Conservation (phyloP, 2,329 filamentous ascomycete genomes). For the Coniochaeta prunicola region DNA sequence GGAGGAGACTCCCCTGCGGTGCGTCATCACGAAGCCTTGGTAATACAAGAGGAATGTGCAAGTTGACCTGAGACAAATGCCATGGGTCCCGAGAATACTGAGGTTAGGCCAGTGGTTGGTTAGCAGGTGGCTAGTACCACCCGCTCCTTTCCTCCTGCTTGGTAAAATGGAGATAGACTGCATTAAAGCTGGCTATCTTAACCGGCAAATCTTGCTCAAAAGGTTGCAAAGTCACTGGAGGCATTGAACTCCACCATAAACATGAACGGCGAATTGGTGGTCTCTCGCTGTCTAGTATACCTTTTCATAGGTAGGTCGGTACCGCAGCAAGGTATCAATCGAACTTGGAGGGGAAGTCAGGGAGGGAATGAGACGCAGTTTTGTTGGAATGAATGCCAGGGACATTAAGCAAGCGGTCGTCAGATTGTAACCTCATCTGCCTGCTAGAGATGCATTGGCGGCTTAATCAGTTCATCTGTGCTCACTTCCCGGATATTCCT, state of each 20-base stretch:
- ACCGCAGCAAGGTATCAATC: background rate
- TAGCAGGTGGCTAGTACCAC: too few species aligned
- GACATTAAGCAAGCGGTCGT: background rate
- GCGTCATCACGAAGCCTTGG: background rate
- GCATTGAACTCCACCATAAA: background rate
- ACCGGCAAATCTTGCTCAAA: background rate
- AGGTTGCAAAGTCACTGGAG: background rate
- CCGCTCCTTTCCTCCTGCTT: too few species aligned
- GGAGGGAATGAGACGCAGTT: background rate
- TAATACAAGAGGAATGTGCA: background rate
- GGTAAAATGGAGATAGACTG: background rate
- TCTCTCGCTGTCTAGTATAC: background rate
- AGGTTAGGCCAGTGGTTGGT: too few species aligned
- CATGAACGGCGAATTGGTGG: background rate
- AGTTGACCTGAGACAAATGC: too few species aligned
- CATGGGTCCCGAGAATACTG: too few species aligned
- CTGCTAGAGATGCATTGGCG: background rate
- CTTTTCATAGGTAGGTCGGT: too few species aligned
- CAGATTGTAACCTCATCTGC: background rate
- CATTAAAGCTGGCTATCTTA: background rate
- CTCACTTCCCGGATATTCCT: slow-evolving; percentile 1
- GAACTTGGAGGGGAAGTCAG: background rate
- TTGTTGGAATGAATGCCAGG: background rate
- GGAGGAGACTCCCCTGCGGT: background rate
- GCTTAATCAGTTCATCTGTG: background rate